phyloP scores from a whole-genome alignment of 306 rosid genomes.

The Arachis stenosperma region DNA sequence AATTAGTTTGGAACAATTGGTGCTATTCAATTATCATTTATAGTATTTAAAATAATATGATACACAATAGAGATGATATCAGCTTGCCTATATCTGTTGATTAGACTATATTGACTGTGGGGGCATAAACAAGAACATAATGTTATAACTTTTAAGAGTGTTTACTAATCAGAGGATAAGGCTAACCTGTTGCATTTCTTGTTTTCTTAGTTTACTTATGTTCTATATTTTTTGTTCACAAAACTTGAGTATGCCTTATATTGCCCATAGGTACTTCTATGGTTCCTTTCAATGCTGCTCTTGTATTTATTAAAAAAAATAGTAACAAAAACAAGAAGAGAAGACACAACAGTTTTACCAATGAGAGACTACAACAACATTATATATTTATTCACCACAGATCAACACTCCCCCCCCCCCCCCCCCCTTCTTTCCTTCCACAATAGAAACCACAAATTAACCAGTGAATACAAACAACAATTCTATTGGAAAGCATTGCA shows the following conservation, averaged over 20 bases:
- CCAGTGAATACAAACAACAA: not conserved
- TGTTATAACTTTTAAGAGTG: constrained; percentile 12
- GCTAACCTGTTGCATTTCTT: constrained; percentile 16
- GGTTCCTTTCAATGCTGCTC: not conserved
- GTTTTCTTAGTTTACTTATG: constrained; percentile 10
- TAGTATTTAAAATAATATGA: constrained; percentile 8
- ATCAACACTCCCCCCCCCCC: not conserved
- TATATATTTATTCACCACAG: constrained; percentile 11
- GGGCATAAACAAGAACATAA: not conserved
- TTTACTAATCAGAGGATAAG: not conserved
- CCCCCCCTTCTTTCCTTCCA: no score
- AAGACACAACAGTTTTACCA: not conserved
- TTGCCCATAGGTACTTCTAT: not conserved
- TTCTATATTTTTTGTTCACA: not conserved
- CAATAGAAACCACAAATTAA: no score
- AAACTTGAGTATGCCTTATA: not conserved
- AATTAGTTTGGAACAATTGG: constrained; percentile 8
- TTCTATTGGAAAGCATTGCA: constrained; percentile 4
- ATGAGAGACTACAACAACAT: constrained; percentile 12
- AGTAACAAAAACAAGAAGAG: not conserved
- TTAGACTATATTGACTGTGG: not conserved
- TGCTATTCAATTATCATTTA: not conserved
- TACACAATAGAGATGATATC: constrained; percentile 14
- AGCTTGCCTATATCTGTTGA: constrained; percentile 5
- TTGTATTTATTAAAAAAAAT: not conserved